These are phyloP conservation scores for Telopea speciosissima DNA, from an alignment of 177 flowering plant species.

Conservation along the genomic window DNA sequence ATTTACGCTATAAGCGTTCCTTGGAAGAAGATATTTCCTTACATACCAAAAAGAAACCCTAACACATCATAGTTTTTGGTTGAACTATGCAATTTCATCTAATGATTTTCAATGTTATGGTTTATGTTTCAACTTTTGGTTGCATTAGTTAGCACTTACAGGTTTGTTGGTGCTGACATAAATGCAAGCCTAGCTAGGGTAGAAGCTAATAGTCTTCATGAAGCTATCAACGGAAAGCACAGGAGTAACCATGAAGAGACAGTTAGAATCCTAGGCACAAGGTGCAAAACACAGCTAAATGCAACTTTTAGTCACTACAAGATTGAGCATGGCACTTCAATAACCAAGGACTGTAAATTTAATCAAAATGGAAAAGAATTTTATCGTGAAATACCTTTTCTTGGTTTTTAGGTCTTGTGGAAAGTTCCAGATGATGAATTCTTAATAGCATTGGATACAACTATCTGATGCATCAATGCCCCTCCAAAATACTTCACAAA, in stretches of 20 bases:
- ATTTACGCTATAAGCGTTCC: conserved; percentile 57
- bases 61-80: too few species aligned
- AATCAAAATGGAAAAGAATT: too few species aligned
- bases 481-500: conserved; percentile 58
- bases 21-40: conserved; percentile 80
- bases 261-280: conserved; percentile 56
- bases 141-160: conserved; percentile 43
- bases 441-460: conserved; percentile 28
- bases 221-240: conserved; percentile 36
- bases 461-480: conserved; percentile 41
- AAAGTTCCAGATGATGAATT: conserved; percentile 30
- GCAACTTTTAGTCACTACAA: conserved; percentile 63
- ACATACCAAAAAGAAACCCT: too few species aligned
- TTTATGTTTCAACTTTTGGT: conserved; percentile 55
- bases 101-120: too few species aligned
- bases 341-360: conserved; percentile 45
- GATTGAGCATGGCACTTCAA: conserved; percentile 47
- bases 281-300: conserved; percentile 68
- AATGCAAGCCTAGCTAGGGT: conserved; percentile 38
- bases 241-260: conserved; percentile 57
- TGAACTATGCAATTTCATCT: background rate
- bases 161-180: conserved; percentile 59
- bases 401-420: conserved; percentile 37
- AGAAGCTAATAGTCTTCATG: conserved; percentile 56
- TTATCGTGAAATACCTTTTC: too few species aligned